Evolutionary conservation across 257 asterid species (phyloP).

Genomic region (Henckelia pumila): DNA sequence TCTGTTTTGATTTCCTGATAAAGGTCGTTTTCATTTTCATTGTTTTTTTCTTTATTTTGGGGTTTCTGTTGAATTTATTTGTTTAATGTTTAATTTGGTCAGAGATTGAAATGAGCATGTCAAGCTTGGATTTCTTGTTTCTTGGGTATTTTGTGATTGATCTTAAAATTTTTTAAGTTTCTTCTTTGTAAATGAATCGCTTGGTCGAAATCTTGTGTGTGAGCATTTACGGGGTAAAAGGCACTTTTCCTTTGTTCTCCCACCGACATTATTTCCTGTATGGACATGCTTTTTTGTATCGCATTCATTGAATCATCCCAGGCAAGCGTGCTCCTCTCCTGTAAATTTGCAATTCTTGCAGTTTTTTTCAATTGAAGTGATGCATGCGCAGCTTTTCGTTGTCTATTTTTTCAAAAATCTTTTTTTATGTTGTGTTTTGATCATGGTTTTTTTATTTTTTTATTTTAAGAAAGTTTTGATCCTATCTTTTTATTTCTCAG

Average conservation of each 20-base stretch:
- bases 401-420: slow-evolving; percentile 13
- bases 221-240: slow-evolving; percentile 15
- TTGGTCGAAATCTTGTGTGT: slow-evolving; percentile 23
- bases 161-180: slow-evolving; percentile 22
- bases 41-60: neutral
- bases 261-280: neutral
- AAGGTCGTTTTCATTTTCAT: neutral
- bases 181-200: slow-evolving; percentile 23
- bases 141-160: slow-evolving; percentile 13
- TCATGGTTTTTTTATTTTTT: slow-evolving; percentile 14
- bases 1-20: neutral
- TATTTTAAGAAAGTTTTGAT: neutral
- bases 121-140: slow-evolving; percentile 24
- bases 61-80: neutral
- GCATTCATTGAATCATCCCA: neutral
- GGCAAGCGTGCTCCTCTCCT: neutral
- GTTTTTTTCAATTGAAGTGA: neutral
- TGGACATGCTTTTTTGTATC: slow-evolving; percentile 3
- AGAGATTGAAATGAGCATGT: neutral
- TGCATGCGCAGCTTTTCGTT: slow-evolving; percentile 20
- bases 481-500: neutral
- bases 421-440: too few species aligned
- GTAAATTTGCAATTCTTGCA: slow-evolving; percentile 7
- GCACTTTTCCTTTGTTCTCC: neutral
- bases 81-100: neutral